Evolutionary conservation across 352 stramenopile genomes (phyloP), one percentile per base, ranked within the genome.

Genomic region (Pythium aristosporum): DNA sequence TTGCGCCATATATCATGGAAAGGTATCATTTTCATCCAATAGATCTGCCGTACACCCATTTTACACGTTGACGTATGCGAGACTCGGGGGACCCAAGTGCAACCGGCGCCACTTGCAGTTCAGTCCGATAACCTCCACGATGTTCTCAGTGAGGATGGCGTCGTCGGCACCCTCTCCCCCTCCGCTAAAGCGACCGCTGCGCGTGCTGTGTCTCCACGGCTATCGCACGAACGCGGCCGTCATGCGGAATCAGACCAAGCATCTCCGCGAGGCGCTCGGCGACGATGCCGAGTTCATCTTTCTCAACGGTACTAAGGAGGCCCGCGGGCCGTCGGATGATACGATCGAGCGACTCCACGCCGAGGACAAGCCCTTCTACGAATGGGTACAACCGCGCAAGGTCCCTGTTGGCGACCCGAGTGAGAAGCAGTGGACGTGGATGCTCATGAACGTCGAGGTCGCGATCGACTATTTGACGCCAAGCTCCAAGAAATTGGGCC

Each of bases 121-220:
- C 53, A 25, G 21, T 30, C 25, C n/a, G 32, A 44, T 1, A 21
- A n/a, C 34, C 18, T 16, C n/a, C 20, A 23, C 36, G 49, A 39
- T 44, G 49, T 15, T 10, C 34, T 47, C 51, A 39, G 12, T n/a
- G 25, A 5, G 25, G 11, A 58, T 58, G 44, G 32, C 44, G 37
- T 41, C 52, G 21, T 9, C 48, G 20, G 15, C 28, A 23, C 8
- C 36, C 36, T 34, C 50, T 12, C 1, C n/a, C 11, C n/a, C 34
- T 5, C 11, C 52, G 15, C 37, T 21, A 11, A 28, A 18, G 44
- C 52, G 58, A 48, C 4, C 5, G 15, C 59, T 89, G 21, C 81
- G 79, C 36, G 72, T 88, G 46, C 61, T 90, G 42, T 88, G 75
- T 55, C 76, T 90, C 62, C 82, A 91, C 44, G 79, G 82, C 25